Evolutionary conservation across 768 basidiomycete genomes (phyloP), one percentile per base, ranked within the genome.

Genomic region (Sutorius australiensis): DNA sequence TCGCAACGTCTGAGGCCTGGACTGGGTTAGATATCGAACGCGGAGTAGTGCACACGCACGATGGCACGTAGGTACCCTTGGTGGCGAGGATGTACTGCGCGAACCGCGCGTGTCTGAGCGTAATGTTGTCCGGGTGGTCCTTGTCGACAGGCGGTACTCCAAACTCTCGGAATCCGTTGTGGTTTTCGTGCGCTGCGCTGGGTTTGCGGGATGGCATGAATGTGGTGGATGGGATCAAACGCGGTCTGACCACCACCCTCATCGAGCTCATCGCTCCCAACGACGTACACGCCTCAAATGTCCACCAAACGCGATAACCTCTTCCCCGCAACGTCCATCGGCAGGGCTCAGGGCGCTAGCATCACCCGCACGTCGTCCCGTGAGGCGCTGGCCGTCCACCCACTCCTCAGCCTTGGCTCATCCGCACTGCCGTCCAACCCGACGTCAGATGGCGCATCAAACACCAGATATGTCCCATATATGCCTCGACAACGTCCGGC

Each of bases 401-500:
- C 87, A 4, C 72, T 90, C 16, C 76, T 88, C 11, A 82, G 80
- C 4, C 34, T 16, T 5, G 33, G 46, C 27, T 24, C 33, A 10
- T 24, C 45, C 7, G 24, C 33, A 5, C 24, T 21, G 16, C 33
- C 34, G 27, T 36, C 46, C 46, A 47, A 36, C 34, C 16, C 33
- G 27, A 8, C 40, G 27, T 17, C 39, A 19, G 53, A 59, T 48
- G 32, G 34, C 50, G 50, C 47, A 19, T 7, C 50, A 8, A 51
- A 34, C 27, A 48, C 81, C 11, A 77, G 78, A 55, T 92, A 91
- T 71, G 80, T 86, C 2, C 84, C 88, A 2, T 91, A 92, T 59
- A 91, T 87, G 1, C 89, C 89, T 1, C 72, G 84, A 21, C 88
- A 89, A 39, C 81, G 86, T 40, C 74, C 75, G 9, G 67, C 76